Evolutionary conservation across 1,139 yeast species (phyloP).

Genomic region (Pichiaceae sp.): DNA sequence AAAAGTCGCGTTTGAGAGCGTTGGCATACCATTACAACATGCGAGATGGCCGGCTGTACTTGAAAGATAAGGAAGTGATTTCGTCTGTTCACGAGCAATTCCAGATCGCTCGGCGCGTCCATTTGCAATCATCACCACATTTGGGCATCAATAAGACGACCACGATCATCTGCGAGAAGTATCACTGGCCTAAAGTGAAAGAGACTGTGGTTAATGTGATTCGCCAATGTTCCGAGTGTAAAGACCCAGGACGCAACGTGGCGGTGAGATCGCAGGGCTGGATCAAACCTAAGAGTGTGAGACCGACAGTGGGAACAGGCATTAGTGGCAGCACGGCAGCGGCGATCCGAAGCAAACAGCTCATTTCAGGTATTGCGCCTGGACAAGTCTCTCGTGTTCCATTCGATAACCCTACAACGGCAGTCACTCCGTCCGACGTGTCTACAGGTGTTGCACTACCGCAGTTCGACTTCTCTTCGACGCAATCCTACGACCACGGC

Average conservation of each 20-base stretch:
- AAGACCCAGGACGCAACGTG: conserved; percentile 26
- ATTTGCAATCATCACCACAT: conserved; percentile 34
- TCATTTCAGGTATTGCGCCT: background rate
- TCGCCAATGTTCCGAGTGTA: conserved; percentile 67
- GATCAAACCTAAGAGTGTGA: background rate
- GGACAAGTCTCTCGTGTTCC: background rate
- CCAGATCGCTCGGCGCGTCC: conserved; percentile 66
- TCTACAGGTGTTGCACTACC: no score
- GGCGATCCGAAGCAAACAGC: background rate
- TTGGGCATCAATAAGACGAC: conserved; percentile 86
- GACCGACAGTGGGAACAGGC: background rate
- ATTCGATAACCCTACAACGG: no score
- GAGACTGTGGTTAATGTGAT: conserved; percentile 80
- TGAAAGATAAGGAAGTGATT: conserved; percentile 77
- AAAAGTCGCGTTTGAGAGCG: conserved; percentile 76
- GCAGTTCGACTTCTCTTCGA: no score
- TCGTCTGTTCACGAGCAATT: conserved; percentile 67
- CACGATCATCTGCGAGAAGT: conserved; percentile 63
- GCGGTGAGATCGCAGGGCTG: conserved; percentile 7
- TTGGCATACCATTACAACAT: conserved; percentile 73
- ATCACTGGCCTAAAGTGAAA: conserved; percentile 88
- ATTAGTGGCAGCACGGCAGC: background rate
- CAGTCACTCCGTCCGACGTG: no score
- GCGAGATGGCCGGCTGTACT: conserved; percentile 61
- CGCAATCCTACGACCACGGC: no score